Evolutionary conservation across 768 basidiomycete species (phyloP).

Genomic region (Lyophyllum atratum): DNA sequence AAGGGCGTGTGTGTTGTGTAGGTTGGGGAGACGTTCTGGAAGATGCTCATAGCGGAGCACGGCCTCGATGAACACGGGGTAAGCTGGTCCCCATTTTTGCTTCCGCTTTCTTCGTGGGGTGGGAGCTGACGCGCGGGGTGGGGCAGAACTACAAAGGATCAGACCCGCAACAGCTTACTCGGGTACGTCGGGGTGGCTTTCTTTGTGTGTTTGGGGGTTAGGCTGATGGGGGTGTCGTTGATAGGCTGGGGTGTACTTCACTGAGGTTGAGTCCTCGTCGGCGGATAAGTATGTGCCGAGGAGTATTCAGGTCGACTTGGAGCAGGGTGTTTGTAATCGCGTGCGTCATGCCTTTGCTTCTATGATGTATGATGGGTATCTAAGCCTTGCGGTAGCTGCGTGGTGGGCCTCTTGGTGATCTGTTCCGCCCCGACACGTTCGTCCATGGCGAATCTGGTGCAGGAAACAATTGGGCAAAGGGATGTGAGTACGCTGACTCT

Average conservation of each 20-base stretch:
- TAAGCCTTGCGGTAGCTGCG: slow-evolving; percentile 47
- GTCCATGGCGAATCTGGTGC: slow-evolving; percentile 63
- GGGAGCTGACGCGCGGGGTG: not conserved
- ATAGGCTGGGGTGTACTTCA: slow-evolving; percentile 83
- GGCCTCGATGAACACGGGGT: slow-evolving; percentile 77
- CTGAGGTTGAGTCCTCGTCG: slow-evolving; percentile 56
- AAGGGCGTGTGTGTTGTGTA: slow-evolving; percentile 28
- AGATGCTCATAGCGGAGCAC: slow-evolving; percentile 84
- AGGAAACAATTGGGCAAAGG: slow-evolving; percentile 97
- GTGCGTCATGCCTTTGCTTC: slow-evolving; percentile 40
- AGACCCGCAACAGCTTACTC: slow-evolving; percentile 72
- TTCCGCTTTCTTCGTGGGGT: slow-evolving; percentile 8
- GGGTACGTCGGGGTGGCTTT: slow-evolving; percentile 40
- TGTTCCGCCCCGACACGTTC: slow-evolving; percentile 91
- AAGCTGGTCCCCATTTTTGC: slow-evolving; percentile 18
- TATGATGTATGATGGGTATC: not conserved
- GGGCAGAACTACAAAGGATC: slow-evolving; percentile 67
- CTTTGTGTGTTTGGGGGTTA: not conserved
- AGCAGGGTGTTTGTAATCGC: slow-evolving; percentile 81
- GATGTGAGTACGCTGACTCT: slow-evolving; percentile 55
- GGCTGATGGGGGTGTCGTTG: not conserved
- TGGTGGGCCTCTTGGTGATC: slow-evolving; percentile 64
- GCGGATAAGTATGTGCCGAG: slow-evolving; percentile 83
- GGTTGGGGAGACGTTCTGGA: slow-evolving; percentile 89
- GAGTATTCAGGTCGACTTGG: slow-evolving; percentile 88